These are phyloP conservation scores for Atalantia buxifolia DNA, from an alignment of 345 rosid species.

Conservation along the genomic window DNA sequence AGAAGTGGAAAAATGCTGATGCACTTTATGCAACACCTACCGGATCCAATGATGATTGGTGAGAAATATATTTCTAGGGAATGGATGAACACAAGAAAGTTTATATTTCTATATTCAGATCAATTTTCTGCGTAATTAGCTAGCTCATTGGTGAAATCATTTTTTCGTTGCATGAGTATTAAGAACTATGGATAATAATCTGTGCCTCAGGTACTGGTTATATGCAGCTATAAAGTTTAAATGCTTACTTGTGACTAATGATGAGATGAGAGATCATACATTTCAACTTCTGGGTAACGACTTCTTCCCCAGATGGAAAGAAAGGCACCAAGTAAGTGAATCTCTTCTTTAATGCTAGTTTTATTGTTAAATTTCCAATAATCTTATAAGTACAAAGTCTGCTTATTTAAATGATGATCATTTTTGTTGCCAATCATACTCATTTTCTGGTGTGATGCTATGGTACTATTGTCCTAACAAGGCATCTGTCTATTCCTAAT, in stretches of 20 bases:
- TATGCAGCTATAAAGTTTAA: conserved; percentile 74
- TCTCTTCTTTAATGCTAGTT: not conserved
- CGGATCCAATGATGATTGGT: conserved; percentile 82
- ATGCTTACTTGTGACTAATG: conserved; percentile 64
- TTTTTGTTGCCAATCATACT: not conserved
- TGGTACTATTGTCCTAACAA: not conserved
- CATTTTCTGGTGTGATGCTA: not conserved
- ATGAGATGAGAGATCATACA: conserved; percentile 81
- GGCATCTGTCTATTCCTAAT: conserved; percentile 7
- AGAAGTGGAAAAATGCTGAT: conserved; percentile 63
- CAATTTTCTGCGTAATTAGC: not conserved
- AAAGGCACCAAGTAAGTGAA: conserved; percentile 70
- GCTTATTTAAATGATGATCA: not conserved
- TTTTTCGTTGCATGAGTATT: conserved; percentile 11
- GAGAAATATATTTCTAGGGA: conserved; percentile 20
- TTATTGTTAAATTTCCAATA: not conserved
- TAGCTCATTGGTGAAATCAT: not conserved
- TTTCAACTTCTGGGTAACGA: conserved; percentile 73
- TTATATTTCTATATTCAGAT: conserved; percentile 1
- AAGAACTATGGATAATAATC: conserved; percentile 21
- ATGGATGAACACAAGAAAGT: not conserved
- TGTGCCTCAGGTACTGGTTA: conserved; percentile 72
- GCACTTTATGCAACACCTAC: conserved; percentile 67
- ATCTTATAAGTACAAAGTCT: not conserved
- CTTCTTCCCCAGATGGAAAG: conserved; percentile 77